A percentile compares a stretch with the other conserved stretches of the same genome.
These are phyloP conservation scores for Leptodermis oblonga DNA, from an alignment of 257 asterid species.

Conservation along the genomic window DNA sequence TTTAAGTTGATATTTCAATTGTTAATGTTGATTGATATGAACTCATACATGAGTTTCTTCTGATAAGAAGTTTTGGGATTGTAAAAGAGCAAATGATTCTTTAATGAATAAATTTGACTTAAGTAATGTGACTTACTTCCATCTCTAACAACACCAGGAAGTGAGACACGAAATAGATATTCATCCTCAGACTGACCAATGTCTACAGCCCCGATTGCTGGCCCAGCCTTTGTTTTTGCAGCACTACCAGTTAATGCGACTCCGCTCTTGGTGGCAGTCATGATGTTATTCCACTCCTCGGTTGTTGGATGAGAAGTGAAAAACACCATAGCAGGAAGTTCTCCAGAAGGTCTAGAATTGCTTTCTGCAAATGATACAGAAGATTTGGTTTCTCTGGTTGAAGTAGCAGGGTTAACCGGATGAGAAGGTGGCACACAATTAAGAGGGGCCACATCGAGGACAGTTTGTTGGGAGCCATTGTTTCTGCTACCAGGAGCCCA, in stretches of 20 bases:
- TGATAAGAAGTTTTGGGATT: not conserved
- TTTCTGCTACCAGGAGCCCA: slow-evolving; percentile 20
- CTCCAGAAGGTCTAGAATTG: slow-evolving; percentile 10
- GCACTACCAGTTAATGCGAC: slow-evolving; percentile 40
- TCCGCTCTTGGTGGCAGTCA: slow-evolving; percentile 30
- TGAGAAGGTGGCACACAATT: slow-evolving; percentile 33
- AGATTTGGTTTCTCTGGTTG: slow-evolving; percentile 6
- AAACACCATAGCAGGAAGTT: slow-evolving; percentile 38
- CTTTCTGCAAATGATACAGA: slow-evolving; percentile 10
- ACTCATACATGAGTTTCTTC: not conserved
- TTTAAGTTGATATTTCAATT: not conserved
- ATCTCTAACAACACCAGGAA: slow-evolving; percentile 44
- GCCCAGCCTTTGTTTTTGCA: slow-evolving; percentile 38
- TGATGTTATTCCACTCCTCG: slow-evolving; percentile 37
- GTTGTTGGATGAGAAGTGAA: slow-evolving; percentile 26
- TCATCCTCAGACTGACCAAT: slow-evolving; percentile 37
- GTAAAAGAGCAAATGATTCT: not conserved
- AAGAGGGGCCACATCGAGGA: slow-evolving; percentile 35
- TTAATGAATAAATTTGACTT: not conserved
- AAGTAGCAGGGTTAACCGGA: not conserved
- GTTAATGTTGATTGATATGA: not conserved
- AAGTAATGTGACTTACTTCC: slow-evolving; percentile 28
- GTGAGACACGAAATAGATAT: slow-evolving; percentile 42
- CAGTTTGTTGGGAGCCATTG: slow-evolving; percentile 29
- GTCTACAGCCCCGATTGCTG: slow-evolving; percentile 40